Conservation (phyloP, 805 yeast genomes). For the Nakazawaea laoshanensis region DNA sequence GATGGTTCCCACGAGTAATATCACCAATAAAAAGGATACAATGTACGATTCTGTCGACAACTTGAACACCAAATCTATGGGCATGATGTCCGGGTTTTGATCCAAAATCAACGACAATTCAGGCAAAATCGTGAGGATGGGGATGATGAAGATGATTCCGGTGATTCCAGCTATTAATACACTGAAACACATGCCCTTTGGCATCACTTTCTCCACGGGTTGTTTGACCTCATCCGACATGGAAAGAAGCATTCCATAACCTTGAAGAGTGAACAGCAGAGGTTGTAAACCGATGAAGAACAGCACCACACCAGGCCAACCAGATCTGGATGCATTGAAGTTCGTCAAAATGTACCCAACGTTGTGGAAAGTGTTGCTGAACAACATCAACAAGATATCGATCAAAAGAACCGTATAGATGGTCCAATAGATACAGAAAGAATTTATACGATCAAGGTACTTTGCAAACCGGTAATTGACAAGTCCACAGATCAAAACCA, state of each 20-base stretch:
- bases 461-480: conserved; percentile 55
- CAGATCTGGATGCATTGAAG: conserved; percentile 66
- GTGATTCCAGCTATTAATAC: conserved; percentile 57
- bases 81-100: conserved; percentile 60
- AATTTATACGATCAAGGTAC: conserved; percentile 55
- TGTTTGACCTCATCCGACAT: conserved; percentile 74
- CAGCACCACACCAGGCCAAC: conserved; percentile 67
- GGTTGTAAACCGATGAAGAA: conserved; percentile 74
- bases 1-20: conserved; percentile 60
- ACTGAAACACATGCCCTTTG: conserved; percentile 62
- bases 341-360: conserved; percentile 50
- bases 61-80: conserved; percentile 71
- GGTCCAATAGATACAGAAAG: conserved; percentile 68
- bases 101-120: conserved; percentile 50
- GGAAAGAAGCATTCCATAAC: conserved; percentile 75
- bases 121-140: conserved; percentile 65
- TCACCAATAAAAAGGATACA: conserved; percentile 60
- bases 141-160: conserved; percentile 66
- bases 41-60: conserved; percentile 59
- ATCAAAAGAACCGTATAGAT: conserved; percentile 61
- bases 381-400: conserved; percentile 53
- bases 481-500: conserved; percentile 52
- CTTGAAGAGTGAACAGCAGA: conserved; percentile 72
- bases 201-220: conserved; percentile 62
- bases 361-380: conserved; percentile 50